Percentiles rank a stretch among this genome's conserved stretches.
Evolutionary conservation across 2,329 filamentous ascomycete species (phyloP).

Genomic region (Fusarium oligoseptatum): DNA sequence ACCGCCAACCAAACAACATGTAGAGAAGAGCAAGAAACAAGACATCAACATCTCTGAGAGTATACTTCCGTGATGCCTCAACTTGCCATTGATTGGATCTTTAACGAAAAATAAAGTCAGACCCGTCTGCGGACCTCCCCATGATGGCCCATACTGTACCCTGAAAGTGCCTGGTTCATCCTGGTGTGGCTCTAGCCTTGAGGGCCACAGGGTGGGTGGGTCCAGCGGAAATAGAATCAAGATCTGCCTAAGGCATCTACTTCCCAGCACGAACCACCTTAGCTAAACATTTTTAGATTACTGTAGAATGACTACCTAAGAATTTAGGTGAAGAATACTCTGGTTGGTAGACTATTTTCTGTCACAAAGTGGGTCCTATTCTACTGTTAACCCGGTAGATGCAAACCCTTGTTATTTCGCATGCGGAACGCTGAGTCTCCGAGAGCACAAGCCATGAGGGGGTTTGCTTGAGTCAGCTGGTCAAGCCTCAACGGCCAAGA

Average conservation of each 20-base stretch:
- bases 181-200: background rate
- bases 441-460: background rate
- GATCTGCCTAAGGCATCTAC: too few relatives aligned
- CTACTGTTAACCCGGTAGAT: too few relatives aligned
- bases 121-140: background rate
- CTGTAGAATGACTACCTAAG: too few relatives aligned
- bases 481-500: constrained; percentile 5
- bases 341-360: too few relatives aligned
- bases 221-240: too few relatives aligned
- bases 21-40: background rate
- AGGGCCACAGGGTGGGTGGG: too few relatives aligned
- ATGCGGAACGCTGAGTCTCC: background rate
- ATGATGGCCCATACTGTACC: background rate
- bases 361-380: too few relatives aligned
- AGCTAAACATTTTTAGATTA: too few relatives aligned
- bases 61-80: background rate
- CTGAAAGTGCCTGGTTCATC: background rate
- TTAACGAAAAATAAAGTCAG: background rate
- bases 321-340: too few relatives aligned
- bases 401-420: background rate
- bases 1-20: background rate
- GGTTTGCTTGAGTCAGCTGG: background rate
- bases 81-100: background rate
- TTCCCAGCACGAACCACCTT: too few relatives aligned
- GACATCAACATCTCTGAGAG: background rate